A percentile compares a stretch with the other conserved stretches of the same genome.
These are phyloP conservation scores for Zalaria obscura DNA, from an alignment of 2,329 filamentous ascomycete genomes.

Conservation along the genomic window DNA sequence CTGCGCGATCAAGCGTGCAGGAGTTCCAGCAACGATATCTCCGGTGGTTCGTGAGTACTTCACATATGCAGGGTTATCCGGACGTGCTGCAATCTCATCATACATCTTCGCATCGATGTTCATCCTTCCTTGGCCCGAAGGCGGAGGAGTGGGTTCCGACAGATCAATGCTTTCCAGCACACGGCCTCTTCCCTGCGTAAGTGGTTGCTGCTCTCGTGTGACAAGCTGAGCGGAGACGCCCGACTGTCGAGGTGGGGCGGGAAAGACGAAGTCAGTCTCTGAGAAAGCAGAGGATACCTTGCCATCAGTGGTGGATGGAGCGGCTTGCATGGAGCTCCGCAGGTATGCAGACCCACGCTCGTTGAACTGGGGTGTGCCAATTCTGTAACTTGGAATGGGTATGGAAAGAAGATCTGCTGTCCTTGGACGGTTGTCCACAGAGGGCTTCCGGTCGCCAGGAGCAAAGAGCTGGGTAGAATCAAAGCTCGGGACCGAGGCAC, in stretches of 20 bases:
- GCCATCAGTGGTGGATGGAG: constrained; percentile 55
- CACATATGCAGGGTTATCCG: constrained; percentile 70
- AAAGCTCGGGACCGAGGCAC: not conserved
- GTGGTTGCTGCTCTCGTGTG: too few relatives aligned
- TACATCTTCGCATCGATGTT: constrained; percentile 53
- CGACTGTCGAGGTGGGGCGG: constrained; percentile 18
- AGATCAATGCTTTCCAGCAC: not conserved
- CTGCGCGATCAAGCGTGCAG: constrained; percentile 80
- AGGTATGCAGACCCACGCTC: constrained; percentile 61
- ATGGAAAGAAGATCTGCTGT: not conserved
- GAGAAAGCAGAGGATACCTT: constrained; percentile 49
- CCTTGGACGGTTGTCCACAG: not conserved
- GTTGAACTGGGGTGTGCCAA: constrained; percentile 73
- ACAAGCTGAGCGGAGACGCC: too few relatives aligned
- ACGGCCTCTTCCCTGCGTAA: too few relatives aligned
- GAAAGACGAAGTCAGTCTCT: constrained; percentile 25
- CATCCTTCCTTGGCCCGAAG: constrained; percentile 3
- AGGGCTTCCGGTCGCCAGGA: not conserved
- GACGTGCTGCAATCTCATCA: constrained; percentile 64
- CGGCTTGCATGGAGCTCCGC: constrained; percentile 62
- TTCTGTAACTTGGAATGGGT: constrained; percentile 57
- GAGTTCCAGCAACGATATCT: constrained; percentile 77
- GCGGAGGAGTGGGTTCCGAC: constrained; percentile 5
- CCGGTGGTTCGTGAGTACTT: constrained; percentile 59
- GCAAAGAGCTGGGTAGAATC: not conserved